These are phyloP conservation scores for Candida golubevii DNA, from an alignment of 805 yeast genomes.

Conservation along the genomic window DNA sequence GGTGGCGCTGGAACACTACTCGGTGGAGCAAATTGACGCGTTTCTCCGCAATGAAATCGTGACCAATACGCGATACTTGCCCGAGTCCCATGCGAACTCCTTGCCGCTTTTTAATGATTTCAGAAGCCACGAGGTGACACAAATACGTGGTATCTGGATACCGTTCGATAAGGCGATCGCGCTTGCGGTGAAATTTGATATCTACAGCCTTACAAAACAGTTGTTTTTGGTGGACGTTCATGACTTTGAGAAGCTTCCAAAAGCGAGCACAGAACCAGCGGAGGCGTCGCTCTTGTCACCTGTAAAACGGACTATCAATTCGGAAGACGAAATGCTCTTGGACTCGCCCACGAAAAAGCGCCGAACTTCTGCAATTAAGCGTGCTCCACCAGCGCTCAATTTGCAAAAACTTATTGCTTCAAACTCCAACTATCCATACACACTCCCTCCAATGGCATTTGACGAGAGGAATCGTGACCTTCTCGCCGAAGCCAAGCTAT, in stretches of 20 bases:
- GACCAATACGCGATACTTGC: conserved; percentile 28
- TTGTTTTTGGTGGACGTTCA: conserved; percentile 43
- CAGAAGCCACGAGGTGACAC: conserved; percentile 23
- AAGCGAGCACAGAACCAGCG: conserved; percentile 1
- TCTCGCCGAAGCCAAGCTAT: conserved; percentile 29
- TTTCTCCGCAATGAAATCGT: conserved; percentile 33
- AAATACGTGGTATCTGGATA: conserved; percentile 38
- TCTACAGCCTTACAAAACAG: conserved; percentile 34
- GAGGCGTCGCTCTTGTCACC: conserved; percentile 1
- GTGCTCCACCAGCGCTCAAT: background rate
- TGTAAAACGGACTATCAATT: background rate
- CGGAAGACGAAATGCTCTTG: conserved; percentile 21
- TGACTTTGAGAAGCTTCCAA: conserved; percentile 37
- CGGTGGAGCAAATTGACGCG: conserved; percentile 24
- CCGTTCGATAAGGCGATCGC: conserved; percentile 41
- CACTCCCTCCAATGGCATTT: conserved; percentile 43
- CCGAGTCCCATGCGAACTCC: conserved; percentile 17
- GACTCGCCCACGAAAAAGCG: conserved; percentile 39
- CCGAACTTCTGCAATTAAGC: conserved; percentile 11
- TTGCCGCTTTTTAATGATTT: conserved; percentile 25
- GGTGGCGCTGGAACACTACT: conserved; percentile 24
- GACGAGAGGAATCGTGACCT: conserved; percentile 28
- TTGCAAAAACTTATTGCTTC: conserved; percentile 7
- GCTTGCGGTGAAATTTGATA: conserved; percentile 36
- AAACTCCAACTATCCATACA: conserved; percentile 45